Conservation (phyloP, 192 early-diverging fungal genomes). For the Diversispora epigaea region DNA sequence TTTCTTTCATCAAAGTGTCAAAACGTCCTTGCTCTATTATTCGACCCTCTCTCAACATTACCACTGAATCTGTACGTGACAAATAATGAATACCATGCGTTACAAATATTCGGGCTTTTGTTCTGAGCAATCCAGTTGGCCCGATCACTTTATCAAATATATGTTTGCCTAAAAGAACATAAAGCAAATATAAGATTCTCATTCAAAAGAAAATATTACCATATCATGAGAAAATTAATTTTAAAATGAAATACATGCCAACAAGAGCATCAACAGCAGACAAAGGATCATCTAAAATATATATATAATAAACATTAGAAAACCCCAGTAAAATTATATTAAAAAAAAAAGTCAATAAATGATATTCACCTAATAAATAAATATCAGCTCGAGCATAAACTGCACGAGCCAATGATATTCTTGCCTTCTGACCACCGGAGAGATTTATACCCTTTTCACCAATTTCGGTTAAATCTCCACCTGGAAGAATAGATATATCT, state of each 20-base stretch:
- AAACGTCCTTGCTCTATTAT: conserved; percentile 70
- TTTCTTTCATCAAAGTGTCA: conserved; percentile 60
- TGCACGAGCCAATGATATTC: conserved; percentile 64
- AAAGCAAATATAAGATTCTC: background rate
- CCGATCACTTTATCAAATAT: conserved; percentile 91
- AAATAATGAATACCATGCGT: conserved; percentile 82
- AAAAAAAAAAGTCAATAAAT: conserved; percentile 21
- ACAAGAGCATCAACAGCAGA: conserved; percentile 68
- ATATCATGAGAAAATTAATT: too few species aligned
- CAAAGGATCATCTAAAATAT: conserved; percentile 56
- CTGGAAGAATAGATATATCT: conserved; percentile 85
- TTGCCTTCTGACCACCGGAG: conserved; percentile 89
- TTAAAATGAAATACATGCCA: conserved; percentile 52
- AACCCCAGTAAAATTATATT: background rate
- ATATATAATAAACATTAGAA: background rate
- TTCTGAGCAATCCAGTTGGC: conserved; percentile 75
- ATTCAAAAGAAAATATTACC: background rate
- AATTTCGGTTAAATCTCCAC: conserved; percentile 90
- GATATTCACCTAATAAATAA: conserved; percentile 68
- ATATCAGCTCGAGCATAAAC: conserved; percentile 89
- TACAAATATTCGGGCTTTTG: conserved; percentile 79
- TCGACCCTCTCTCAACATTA: conserved; percentile 73
- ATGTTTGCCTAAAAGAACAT: conserved; percentile 20
- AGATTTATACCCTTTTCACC: conserved; percentile 90
- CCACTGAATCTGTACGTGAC: conserved; percentile 59